Evolutionary conservation across 2,329 filamentous ascomycete genomes (phyloP), one percentile per base, ranked within the genome.

Genomic region (Fusarium gaditjirri): DNA sequence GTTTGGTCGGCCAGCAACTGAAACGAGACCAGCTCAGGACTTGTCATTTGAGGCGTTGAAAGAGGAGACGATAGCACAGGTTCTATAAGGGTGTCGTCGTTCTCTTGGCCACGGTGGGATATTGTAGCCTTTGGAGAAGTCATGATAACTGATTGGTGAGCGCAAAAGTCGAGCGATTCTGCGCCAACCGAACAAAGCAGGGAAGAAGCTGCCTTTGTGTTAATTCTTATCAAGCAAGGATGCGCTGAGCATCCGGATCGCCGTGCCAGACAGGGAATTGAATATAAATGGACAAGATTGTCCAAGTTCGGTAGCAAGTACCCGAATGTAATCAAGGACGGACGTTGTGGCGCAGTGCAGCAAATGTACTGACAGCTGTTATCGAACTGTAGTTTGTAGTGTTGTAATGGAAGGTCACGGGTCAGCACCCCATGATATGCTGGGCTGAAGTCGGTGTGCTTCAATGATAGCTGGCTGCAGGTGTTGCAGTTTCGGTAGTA

Each of bases 1-100:
- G 61, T 78, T 55, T 76, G 76, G 56, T 79, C 76, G 73, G 73
- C 76, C 64, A 79, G 74, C 63, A 77, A 77, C 66, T 73, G 73
- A 52, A 79, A 76, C 13, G 74, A 75, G 60, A 70, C 72, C 58
- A 76, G 76, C 53, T 77, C 76, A 35, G 74, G 75, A 38, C 77
- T 78, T 66, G 74, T 74, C 23, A 76, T 78, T 42, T 68, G 55
- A 31, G 73, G 70, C 14, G 76, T 75, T 21, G 76, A 74, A 25
- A 75, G 65, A 35, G 75, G 74, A 50, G 77, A 77, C 42, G 77
- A 78, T 14, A 77, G 55, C 4, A 59, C 56, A 27, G 67, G 47
- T 50, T 67, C 74, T 42, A 59, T 53, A 52, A 55, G 66, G 41
- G 58, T 47, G 31, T 77, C 75, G 36, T 77, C 66, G 43, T 61